Evolutionary conservation across 2,329 filamentous ascomycete genomes (phyloP), one percentile per base, ranked within the genome.

Genomic region (Beauveria asiatica): DNA sequence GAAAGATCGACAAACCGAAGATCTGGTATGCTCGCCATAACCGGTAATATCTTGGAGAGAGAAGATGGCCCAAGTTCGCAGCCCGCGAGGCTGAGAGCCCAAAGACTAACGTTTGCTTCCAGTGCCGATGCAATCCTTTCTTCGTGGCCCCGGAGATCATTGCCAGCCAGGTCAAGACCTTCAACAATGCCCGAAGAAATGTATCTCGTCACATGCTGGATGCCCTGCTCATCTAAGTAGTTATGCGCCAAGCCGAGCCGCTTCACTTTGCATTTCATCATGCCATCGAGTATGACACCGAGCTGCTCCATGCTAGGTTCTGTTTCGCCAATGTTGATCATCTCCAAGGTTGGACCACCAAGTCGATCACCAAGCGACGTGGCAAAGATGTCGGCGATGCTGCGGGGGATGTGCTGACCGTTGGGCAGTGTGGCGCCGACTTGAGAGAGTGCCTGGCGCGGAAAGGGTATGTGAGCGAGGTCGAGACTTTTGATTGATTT

Each of bases 1-100:
- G 91, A 96, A 41, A 99, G 78, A 70, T 97, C 94, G 62, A 99
- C 84, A 70, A 97, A 97, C 21, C 89, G 86, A 69, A 97, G 88
- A 64, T 87, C 83, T 2, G 81, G 80, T 60, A 97, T 76, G 65
- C 81, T 84, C 27, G 82, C 79, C 58, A 97, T 75, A 7, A 84
- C 84, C 5, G 91, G 90, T 55, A 97, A 80, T 13, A 97, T 78
- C 58, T 84, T 83, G 72, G 83, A 88, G 23, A 97, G 77, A 11
- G 87, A 86, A 0, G 83, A 79, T 0, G 91, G 87, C 5, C 82
- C 84, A 59, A 99, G 77, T 61, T 90, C 90, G 74, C 92, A 97
- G 67, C 92, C 88, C 1, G 92, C 90, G 63, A 99, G 74, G 71
- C 91, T 93, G 56, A 99, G 76, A 0, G 91, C 92, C 82, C 88